Percentiles rank a stretch among this genome's conserved stretches.
phyloP scores from a whole-genome alignment of 192 early-diverging fungal genomes.

The Umbelopsis sp. region DNA sequence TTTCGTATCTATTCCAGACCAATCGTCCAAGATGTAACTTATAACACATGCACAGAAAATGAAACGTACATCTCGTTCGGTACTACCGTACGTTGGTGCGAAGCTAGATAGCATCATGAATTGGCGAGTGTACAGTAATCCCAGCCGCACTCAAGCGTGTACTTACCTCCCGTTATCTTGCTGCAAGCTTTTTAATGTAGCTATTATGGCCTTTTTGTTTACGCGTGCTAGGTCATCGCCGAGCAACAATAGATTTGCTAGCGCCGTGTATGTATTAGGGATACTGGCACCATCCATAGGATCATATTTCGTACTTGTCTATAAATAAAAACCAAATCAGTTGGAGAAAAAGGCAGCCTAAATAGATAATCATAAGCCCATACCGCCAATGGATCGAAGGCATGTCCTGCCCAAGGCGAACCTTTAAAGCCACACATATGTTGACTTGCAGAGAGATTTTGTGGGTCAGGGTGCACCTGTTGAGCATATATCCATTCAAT shows the following conservation, averaged over 20 bases:
- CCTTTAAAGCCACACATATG: constrained; percentile 73
- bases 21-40: constrained; percentile 85
- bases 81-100: constrained; percentile 63
- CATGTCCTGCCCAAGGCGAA: constrained; percentile 65
- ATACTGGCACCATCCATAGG: constrained; percentile 62
- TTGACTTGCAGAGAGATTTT: constrained; percentile 36
- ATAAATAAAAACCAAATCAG: constrained; percentile 32
- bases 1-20: constrained; percentile 78
- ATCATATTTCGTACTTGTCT: constrained; percentile 29
- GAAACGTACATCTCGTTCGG: constrained; percentile 89
- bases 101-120: constrained; percentile 50
- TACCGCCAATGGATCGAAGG: constrained; percentile 51
- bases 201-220: constrained; percentile 67
- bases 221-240: constrained; percentile 90
- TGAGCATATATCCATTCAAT: constrained; percentile 98
- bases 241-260: constrained; percentile 76
- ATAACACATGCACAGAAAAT: constrained; percentile 89
- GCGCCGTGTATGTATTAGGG: constrained; percentile 90
- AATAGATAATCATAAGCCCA: constrained; percentile 19
- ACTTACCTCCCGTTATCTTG: constrained; percentile 72
- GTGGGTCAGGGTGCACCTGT: constrained; percentile 64
- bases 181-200: constrained; percentile 67
- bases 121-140: not conserved
- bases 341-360: constrained; percentile 28
- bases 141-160: not conserved